Percentiles rank a stretch among this genome's conserved stretches.
Evolutionary conservation across 768 basidiomycete species (phyloP).

Genomic region (Suillus cothurnatus): DNA sequence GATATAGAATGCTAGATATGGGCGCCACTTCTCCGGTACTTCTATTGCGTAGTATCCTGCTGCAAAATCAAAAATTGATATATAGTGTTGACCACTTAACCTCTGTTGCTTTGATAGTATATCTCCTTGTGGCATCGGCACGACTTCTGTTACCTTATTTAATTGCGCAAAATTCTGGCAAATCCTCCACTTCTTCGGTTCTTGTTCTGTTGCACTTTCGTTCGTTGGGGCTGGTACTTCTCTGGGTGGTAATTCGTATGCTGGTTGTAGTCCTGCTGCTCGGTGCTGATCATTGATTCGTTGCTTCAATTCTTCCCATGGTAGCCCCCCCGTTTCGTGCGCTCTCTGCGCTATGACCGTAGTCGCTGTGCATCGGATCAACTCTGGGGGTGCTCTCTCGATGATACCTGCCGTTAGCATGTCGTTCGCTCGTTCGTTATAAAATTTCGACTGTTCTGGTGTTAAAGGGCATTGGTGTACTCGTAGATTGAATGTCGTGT

Average conservation of each 20-base stretch:
- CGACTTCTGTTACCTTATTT: slow-evolving; percentile 32
- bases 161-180: slow-evolving; percentile 23
- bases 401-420: slow-evolving; percentile 4
- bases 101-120: slow-evolving; percentile 40
- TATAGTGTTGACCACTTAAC: slow-evolving; percentile 38
- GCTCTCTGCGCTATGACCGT: slow-evolving; percentile 40
- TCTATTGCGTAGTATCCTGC: too few species aligned
- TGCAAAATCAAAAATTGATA: slow-evolving; percentile 15
- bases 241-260: background rate
- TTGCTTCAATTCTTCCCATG: slow-evolving; percentile 14
- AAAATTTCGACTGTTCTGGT: slow-evolving; percentile 6
- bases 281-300: slow-evolving; percentile 32
- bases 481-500: background rate
- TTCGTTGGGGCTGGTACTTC: slow-evolving; percentile 17
- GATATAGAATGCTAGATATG: too few species aligned
- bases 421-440: background rate
- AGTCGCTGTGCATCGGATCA: background rate
- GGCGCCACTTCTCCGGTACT: too few species aligned
- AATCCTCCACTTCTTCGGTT: slow-evolving; percentile 33
- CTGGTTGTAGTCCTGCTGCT: background rate
- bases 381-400: background rate
- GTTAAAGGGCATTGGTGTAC: slow-evolving; percentile 1
- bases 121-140: slow-evolving; percentile 39
- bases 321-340: background rate
- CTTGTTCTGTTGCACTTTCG: background rate